Percentiles rank a stretch among this genome's conserved stretches.
phyloP scores from a whole-genome alignment of 441 rosid species.

The Gossypium schwendimanii region DNA sequence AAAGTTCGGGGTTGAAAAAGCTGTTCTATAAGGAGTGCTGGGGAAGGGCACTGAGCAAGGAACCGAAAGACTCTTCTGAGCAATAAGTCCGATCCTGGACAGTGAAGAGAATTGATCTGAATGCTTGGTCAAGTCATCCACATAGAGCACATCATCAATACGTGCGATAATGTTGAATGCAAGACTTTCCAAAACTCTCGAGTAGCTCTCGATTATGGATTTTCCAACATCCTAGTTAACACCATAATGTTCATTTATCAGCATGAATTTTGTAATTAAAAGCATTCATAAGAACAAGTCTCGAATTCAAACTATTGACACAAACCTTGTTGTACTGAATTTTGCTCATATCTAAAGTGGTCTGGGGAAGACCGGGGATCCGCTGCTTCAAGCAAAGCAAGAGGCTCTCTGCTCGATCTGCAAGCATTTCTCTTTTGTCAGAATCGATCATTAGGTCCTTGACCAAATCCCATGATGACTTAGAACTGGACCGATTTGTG shows the following conservation, averaged over 20 bases:
- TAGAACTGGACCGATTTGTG: constrained; percentile 39
- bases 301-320: neutral
- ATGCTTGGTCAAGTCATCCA: constrained; percentile 76
- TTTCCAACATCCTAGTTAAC: constrained; percentile 79
- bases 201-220: constrained; percentile 91
- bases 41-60: constrained; percentile 49
- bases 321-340: constrained; percentile 89
- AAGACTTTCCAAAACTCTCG: constrained; percentile 89
- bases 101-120: constrained; percentile 53
- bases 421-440: constrained; percentile 77
- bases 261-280: constrained; percentile 3
- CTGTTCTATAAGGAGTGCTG: constrained; percentile 51
- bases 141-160: constrained; percentile 82
- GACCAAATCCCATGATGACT: constrained; percentile 85
- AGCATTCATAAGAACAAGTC: neutral
- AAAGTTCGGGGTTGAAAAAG: constrained; percentile 63
- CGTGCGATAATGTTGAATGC: constrained; percentile 90
- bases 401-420: constrained; percentile 83
- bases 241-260: neutral
- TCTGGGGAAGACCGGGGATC: constrained; percentile 93
- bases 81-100: constrained; percentile 47
- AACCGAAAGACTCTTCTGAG: constrained; percentile 41
- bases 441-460: constrained; percentile 86
- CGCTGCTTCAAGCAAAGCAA: constrained; percentile 79
- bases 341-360: constrained; percentile 94